Base-by-base conservation (phyloP, 2,329 filamentous ascomycete genomes). In the Claviceps citrina region DNA sequence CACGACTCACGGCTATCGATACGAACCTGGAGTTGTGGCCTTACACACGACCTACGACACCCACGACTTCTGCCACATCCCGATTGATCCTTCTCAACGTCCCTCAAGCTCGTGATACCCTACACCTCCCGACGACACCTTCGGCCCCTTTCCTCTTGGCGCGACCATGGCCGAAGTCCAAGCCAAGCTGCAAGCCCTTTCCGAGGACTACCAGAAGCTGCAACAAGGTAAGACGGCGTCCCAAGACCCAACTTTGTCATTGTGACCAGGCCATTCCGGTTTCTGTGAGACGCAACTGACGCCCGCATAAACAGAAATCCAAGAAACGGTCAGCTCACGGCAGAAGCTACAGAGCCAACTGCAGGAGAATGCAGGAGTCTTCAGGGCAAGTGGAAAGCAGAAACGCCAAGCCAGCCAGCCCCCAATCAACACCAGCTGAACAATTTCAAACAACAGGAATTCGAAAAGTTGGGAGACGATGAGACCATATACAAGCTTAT, bases 401-500 rank as follows among this genome's bases (percentile, higher is more conserved):
- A 31, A 16, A 3, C n/a, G n/a, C n/a, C n/a, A n/a, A n/a, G n/a
- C n/a, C n/a, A n/a, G n/a, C n/a, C n/a, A 31, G 30, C 30, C 10
- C 4, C 31, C 32, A 10, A 18, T 13, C 20, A 9, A 7, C 2
- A 15, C 22, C 7, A 33, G 26, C 38, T 35, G n/a, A 16, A 35
- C 22, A 13, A 7, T 4, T 25, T 5, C 7, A n/a, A 26, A 47
- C 7, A n/a, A 26, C 47, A 91, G 79, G 89, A 96, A 61, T 96
- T 96, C 59, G 70, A 76, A 31, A 70, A 72, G 40, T 69, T 96
- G 43, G 74, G 78, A 51, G 80, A 87, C 28, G 81, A 81, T 50
- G 82, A 93, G 54, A 84, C 78, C 47, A 93, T 98, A 60, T 98
- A 93, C 74, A 98, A 96, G 64, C 76, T 95, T 31, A 78, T 94